Evolutionary conservation across 2,329 filamentous ascomycete genomes (phyloP).

Genomic region (Teratosphaeria zuluensis): DNA sequence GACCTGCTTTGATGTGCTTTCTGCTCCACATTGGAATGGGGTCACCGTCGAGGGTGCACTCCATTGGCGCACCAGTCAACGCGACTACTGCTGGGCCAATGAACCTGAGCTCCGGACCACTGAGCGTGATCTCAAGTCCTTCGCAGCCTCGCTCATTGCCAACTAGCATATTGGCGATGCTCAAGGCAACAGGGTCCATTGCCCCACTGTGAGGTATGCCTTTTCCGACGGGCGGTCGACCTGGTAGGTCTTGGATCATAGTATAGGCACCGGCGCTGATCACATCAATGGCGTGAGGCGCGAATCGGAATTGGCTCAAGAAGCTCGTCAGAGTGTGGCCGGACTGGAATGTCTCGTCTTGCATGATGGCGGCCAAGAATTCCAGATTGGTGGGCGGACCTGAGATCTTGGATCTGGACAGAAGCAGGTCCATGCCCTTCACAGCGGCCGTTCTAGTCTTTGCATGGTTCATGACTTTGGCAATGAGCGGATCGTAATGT

Average conservation of each 20-base stretch:
- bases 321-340: slow-evolving; percentile 51
- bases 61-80: slow-evolving; percentile 47
- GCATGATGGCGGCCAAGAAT: slow-evolving; percentile 44
- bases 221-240: slow-evolving; percentile 45
- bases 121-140: slow-evolving; percentile 51
- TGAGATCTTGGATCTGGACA: slow-evolving; percentile 39
- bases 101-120: slow-evolving; percentile 50
- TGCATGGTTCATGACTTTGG: slow-evolving; percentile 44
- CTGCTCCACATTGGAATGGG: slow-evolving; percentile 47
- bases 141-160: slow-evolving; percentile 46
- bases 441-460: slow-evolving; percentile 34
- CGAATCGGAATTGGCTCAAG: slow-evolving; percentile 42
- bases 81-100: slow-evolving; percentile 45
- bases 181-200: slow-evolving; percentile 51
- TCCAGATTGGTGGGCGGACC: slow-evolving; percentile 50
- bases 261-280: slow-evolving; percentile 49
- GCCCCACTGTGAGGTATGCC: slow-evolving; percentile 52
- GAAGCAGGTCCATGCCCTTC: slow-evolving; percentile 33
- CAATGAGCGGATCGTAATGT: slow-evolving; percentile 40
- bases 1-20: slow-evolving; percentile 41
- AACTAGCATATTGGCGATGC: slow-evolving; percentile 50
- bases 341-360: slow-evolving; percentile 34
- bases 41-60: slow-evolving; percentile 41
- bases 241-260: slow-evolving; percentile 50
- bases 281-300: slow-evolving; percentile 45